Base-by-base conservation (phyloP, 768 basidiomycete species). In the Lentinula raphanica region DNA sequence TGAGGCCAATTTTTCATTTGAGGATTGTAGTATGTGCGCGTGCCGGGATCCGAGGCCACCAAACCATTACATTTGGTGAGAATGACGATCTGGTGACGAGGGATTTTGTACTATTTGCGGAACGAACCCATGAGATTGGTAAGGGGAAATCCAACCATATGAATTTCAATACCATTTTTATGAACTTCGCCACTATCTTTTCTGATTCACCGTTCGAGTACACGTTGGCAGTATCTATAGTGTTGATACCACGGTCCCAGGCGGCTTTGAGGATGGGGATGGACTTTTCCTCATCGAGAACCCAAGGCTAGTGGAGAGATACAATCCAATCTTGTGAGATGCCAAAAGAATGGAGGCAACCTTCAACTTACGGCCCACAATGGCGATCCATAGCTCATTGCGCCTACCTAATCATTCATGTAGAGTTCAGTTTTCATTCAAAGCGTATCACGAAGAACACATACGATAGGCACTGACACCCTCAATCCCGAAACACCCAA, bases 261-360 rank as follows among this genome's bases (percentile, higher is more conserved):
- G 83, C 83, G 6, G 70, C 67, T 63, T 78, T 78, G 40, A 84
- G 72, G 54, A 82, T 75, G 54, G 74, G 63, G 12, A 78, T 54
- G 0, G 73, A 70, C 50, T 76, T 71, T 51, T 78, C 77, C 59
- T 82, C 78, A 3, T 73, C 75, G 19, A 80, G 61, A 11, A 83
- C 74, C 83, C 83, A 85, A 7, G 67, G 63, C 62, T 79, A 65
- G 65, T 2, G 32, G 69, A 72, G 39, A 31, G n/a, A n/a, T n/a
- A n/a, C n/a, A n/a, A n/a, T n/a, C n/a, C n/a, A n/a, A n/a, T n/a
- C n/a, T n/a, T n/a, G n/a, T n/a, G n/a, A n/a, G n/a, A n/a, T n/a
- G n/a, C n/a, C n/a, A n/a, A n/a, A n/a, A 12, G 13, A 29, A 25
- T 25, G 4, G 19, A 11, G 25, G 23, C 36, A 17, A 42, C 15